These are phyloP conservation scores for Quercus rubra DNA, from an alignment of 306 rosid genomes.

Conservation along the genomic window DNA sequence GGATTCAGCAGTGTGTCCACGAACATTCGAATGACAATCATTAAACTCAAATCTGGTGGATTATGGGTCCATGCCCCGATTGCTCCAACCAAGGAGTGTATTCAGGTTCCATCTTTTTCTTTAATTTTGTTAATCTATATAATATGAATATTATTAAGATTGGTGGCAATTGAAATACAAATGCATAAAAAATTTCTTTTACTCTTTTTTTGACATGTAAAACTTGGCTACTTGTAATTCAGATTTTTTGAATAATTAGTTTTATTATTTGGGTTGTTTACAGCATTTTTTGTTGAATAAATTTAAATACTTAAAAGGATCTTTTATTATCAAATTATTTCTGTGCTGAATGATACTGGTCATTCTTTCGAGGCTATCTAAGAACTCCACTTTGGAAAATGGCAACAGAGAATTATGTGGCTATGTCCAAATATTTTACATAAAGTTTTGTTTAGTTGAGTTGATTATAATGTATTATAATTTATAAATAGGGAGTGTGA, in stretches of 20 bases:
- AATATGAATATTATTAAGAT: slow-evolving; percentile 1
- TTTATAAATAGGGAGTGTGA: too few species aligned
- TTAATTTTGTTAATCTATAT: slow-evolving; percentile 11
- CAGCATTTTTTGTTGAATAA: neutral
- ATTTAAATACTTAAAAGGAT: neutral
- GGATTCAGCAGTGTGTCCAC: slow-evolving; percentile 99
- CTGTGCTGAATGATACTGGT: neutral
- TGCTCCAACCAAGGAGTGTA: slow-evolving; percentile 97
- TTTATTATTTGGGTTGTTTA: neutral
- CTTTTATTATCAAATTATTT: neutral
- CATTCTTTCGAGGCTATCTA: neutral
- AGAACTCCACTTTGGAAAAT: neutral
- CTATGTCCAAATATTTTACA: neutral
- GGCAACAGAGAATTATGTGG: neutral
- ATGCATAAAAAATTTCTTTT: neutral
- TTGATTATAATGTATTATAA: neutral
- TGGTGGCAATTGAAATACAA: neutral
- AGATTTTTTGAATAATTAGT: neutral
- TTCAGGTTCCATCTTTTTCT: slow-evolving; percentile 56
- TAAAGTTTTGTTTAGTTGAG: neutral
- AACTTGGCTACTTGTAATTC: neutral
- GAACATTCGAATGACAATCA: slow-evolving; percentile 94
- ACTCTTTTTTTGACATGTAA: slow-evolving; percentile 1
- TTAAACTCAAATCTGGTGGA: slow-evolving; percentile 95
- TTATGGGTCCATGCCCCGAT: slow-evolving; percentile 97